Evolutionary conservation across 129 eudicot genomes (phyloP).

Genomic region (Smallanthus sonchifolius): DNA sequence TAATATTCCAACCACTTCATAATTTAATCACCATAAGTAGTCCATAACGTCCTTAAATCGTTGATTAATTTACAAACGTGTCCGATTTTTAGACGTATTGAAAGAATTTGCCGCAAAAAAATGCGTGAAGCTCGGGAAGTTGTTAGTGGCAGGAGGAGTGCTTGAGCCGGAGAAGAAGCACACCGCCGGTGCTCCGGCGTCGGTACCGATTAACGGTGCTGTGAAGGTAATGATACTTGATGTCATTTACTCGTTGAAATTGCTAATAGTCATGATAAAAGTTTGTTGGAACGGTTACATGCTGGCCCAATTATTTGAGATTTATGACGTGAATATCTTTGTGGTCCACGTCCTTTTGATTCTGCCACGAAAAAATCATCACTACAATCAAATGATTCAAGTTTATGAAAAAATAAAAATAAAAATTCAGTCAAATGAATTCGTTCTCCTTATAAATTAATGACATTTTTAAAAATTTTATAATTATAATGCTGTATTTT

Average conservation of each 20-base stretch:
- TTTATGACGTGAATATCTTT: constrained; percentile 17
- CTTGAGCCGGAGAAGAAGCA: constrained; percentile 21
- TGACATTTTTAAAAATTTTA: background rate
- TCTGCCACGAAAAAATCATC: background rate
- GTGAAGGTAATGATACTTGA: constrained; percentile 32
- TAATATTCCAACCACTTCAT: background rate
- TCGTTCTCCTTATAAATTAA: background rate
- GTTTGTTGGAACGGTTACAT: constrained; percentile 5
- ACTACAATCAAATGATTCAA: background rate
- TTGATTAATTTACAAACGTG: background rate
- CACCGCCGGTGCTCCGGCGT: constrained; percentile 3
- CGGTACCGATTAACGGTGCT: background rate
- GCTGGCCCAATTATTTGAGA: constrained; percentile 8
- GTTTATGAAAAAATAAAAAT: background rate
- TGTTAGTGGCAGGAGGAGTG: constrained; percentile 56
- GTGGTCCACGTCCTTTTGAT: constrained; percentile 33
- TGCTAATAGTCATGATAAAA: background rate
- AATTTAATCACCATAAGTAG: background rate
- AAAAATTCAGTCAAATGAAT: background rate
- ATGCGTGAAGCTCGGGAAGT: constrained; percentile 61
- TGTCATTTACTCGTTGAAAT: background rate
- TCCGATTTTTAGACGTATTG: constrained; percentile 39
- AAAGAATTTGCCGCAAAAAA: constrained; percentile 71
- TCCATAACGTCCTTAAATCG: background rate
- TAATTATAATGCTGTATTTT: background rate